These are phyloP conservation scores for Drosera capensis DNA, from an alignment of 148 eudicot species.

Conservation along the genomic window DNA sequence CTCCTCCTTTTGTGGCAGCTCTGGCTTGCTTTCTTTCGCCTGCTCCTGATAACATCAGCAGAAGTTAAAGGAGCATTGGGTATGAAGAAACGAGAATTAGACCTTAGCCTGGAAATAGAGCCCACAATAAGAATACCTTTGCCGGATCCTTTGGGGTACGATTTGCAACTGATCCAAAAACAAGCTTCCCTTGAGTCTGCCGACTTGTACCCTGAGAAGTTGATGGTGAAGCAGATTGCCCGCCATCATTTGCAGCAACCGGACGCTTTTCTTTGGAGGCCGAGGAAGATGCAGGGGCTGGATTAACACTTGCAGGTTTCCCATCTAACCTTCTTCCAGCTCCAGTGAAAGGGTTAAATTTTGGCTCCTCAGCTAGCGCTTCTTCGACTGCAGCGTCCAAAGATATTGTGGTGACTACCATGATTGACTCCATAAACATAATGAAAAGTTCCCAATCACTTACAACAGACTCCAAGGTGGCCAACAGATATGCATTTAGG, in stretches of 20 bases:
- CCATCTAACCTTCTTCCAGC: slow-evolving; percentile 70
- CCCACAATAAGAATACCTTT: slow-evolving; percentile 43
- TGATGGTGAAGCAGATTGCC: slow-evolving; percentile 30
- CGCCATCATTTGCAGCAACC: slow-evolving; percentile 18
- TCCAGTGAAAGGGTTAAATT: slow-evolving; percentile 78
- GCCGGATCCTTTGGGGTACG: slow-evolving; percentile 22
- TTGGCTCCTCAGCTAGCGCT: too few species aligned
- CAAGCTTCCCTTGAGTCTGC: slow-evolving; percentile 84
- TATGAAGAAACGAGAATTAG: too few species aligned
- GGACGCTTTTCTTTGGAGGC: slow-evolving; percentile 42
- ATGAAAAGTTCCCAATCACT: too few species aligned
- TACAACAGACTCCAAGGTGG: too few species aligned
- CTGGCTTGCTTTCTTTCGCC: slow-evolving; percentile 38
- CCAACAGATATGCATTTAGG: neutral
- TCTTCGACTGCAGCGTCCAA: slow-evolving; percentile 35
- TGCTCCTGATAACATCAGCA: slow-evolving; percentile 29
- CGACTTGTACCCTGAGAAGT: slow-evolving; percentile 52
- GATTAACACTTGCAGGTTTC: slow-evolving; percentile 32
- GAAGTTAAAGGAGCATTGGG: too few species aligned
- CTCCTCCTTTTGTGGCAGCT: slow-evolving; percentile 53
- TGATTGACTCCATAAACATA: neutral
- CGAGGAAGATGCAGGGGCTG: slow-evolving; percentile 37
- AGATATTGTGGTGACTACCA: neutral
- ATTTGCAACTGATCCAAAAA: slow-evolving; percentile 56
- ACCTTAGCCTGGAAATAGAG: too few species aligned